Base-by-base conservation (phyloP, 2,329 filamentous ascomycete genomes). In the Penicillium thymicola region DNA sequence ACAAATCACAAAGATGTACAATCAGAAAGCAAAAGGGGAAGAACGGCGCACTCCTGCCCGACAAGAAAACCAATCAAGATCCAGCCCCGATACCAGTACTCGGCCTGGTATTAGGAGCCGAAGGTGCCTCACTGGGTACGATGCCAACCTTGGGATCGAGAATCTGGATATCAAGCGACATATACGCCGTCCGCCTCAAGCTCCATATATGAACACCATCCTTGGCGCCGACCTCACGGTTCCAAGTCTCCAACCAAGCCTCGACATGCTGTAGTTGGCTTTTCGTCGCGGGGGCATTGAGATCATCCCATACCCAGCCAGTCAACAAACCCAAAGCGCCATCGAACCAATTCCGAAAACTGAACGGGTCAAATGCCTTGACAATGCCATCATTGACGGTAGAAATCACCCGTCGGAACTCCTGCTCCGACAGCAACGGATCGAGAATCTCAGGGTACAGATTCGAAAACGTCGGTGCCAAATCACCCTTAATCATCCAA, bases 381-480 rank as follows among this genome's bases (percentile, higher is more conserved):
- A 88, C 78, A 16, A 97, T 77, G 61, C 90, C 86, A 13, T 83
- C 77, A 69, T 99, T 99, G 52, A 97, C 81, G 67, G 87, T 89
- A 57, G 92, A 86, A 54, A 99, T 85, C 30, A 97, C 78, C 11
- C 81, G 81, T 4, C 94, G 85, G 69, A 99, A 99, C 66, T 96
- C 90, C 57, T 88, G 87, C 72, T 99, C 94, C 1, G 85, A 82
- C 42, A 99, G 77, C 32, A 92, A 85, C 0, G 92, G 90, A 63
- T 97, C 92, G 8, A 99, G 80, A 56, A 99, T 96, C 71, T 99
- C 94, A 0, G 94, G 94, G 68, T 99, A 99, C 3, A 97, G 80
- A 67, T 97, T 97, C 16, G 90, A 94, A 71, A 95, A 97, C 0
- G 92, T 91, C 0, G 94, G 94, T 1, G 92, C 93, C 28, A 96